Percentiles rank a stretch among this genome's conserved stretches.
These are phyloP conservation scores for Eucalyptus polyanthemos DNA, from an alignment of 345 rosid species.

Conservation along the genomic window DNA sequence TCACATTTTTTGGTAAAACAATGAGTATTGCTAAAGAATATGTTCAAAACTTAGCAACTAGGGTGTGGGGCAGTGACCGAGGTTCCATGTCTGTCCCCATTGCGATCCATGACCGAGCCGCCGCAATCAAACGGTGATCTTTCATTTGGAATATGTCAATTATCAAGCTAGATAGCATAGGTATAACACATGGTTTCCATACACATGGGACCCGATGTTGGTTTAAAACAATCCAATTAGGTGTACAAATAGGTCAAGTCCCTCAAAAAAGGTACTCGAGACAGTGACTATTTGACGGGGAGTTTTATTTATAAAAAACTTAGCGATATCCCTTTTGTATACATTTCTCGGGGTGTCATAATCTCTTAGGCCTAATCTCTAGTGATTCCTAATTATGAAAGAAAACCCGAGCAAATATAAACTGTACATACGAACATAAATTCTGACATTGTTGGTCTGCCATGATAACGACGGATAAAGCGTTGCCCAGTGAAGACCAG, in stretches of 20 bases:
- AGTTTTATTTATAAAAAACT: not conserved
- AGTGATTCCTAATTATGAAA: not conserved
- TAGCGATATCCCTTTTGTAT: not conserved
- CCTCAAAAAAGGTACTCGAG: not conserved
- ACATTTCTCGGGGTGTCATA: not conserved
- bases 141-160: not conserved
- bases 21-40: not conserved
- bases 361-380: not conserved
- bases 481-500: not conserved
- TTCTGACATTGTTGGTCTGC: not conserved
- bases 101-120: not conserved
- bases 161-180: not conserved
- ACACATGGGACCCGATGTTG: not conserved
- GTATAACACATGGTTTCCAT: not conserved
- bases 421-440: not conserved
- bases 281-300: not conserved
- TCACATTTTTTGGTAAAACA: not conserved
- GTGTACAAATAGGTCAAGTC: not conserved
- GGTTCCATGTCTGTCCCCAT: not conserved
- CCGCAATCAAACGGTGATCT: not conserved
- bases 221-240: too few species aligned
- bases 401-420: not conserved
- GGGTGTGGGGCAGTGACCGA: not conserved
- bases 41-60: not conserved
- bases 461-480: not conserved